phyloP scores from a whole-genome alignment of 129 eudicot genomes.

The Pulicaria dysenterica region DNA sequence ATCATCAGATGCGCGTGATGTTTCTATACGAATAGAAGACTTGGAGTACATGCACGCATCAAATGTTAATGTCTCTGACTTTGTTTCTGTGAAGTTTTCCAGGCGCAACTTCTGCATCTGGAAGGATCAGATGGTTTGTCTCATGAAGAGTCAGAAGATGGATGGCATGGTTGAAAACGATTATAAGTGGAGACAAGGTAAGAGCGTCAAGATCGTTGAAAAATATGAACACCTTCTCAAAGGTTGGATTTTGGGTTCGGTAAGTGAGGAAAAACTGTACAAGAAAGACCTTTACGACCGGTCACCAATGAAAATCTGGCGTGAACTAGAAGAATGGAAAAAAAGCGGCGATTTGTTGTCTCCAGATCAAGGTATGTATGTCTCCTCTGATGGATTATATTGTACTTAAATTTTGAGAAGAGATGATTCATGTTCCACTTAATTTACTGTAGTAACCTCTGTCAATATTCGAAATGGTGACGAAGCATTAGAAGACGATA shows the following conservation, averaged over 20 bases:
- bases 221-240: constrained; percentile 10
- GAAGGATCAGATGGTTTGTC: constrained; percentile 21
- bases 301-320: constrained; percentile 9
- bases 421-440: too few relatives aligned
- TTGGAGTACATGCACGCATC: not conserved
- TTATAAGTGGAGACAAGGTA: not conserved
- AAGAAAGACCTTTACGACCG: not conserved
- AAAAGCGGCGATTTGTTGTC: too few relatives aligned
- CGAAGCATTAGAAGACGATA: too few relatives aligned
- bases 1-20: not conserved
- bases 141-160: constrained; percentile 16
- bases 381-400: not conserved
- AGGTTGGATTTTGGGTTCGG: constrained; percentile 29
- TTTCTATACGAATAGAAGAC: constrained; percentile 16
- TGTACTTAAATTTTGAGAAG: too few relatives aligned
- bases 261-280: constrained; percentile 3
- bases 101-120: constrained; percentile 12
- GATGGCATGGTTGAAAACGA: not conserved
- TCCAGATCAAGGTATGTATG: not conserved
- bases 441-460: too few relatives aligned
- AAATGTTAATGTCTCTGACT: constrained; percentile 24
- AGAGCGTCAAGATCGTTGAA: not conserved
- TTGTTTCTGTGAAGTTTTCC: constrained; percentile 18
- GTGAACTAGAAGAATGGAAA: not conserved
- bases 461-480: too few relatives aligned